A percentile compares a stretch with the other conserved stretches of the same genome.
These are phyloP conservation scores for Colletotrichum orbiculare DNA, from an alignment of 2,329 filamentous ascomycete species.

Conservation along the genomic window DNA sequence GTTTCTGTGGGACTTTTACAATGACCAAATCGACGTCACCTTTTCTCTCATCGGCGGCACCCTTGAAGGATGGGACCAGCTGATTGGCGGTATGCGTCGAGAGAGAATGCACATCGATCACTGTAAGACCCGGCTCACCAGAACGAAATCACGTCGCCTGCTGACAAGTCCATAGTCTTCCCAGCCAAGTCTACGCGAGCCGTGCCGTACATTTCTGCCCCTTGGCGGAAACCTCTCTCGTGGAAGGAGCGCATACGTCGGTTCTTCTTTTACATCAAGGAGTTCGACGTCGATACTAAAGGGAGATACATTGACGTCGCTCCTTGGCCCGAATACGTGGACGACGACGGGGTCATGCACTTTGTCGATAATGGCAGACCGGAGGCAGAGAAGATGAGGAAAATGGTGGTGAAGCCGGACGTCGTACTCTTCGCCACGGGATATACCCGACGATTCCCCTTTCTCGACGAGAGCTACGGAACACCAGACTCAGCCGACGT, in stretches of 20 bases:
- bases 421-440: constrained; percentile 51
- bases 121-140: constrained; percentile 6
- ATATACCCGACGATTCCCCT: constrained; percentile 48
- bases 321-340: constrained; percentile 47
- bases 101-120: constrained; percentile 37
- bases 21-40: constrained; percentile 55
- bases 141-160: accelerated
- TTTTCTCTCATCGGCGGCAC: constrained; percentile 58
- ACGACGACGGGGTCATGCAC: constrained; percentile 45
- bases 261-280: constrained; percentile 45
- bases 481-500: constrained; percentile 60
- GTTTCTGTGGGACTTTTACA: constrained; percentile 53
- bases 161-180: constrained; percentile 42
- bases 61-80: constrained; percentile 58
- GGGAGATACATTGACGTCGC: constrained; percentile 48
- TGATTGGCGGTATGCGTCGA: constrained; percentile 55
- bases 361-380: constrained; percentile 45
- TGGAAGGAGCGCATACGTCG: constrained; percentile 45
- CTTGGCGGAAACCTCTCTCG: constrained; percentile 43
- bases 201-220: constrained; percentile 47
- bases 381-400: constrained; percentile 45
- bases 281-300: constrained; percentile 38
- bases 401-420: constrained; percentile 46
- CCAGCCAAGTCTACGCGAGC: constrained; percentile 49
- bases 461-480: constrained; percentile 47